Evolutionary conservation across 2,329 filamentous ascomycete genomes (phyloP), one percentile per base, ranked within the genome.

Genomic region (Alternaria sp.): DNA sequence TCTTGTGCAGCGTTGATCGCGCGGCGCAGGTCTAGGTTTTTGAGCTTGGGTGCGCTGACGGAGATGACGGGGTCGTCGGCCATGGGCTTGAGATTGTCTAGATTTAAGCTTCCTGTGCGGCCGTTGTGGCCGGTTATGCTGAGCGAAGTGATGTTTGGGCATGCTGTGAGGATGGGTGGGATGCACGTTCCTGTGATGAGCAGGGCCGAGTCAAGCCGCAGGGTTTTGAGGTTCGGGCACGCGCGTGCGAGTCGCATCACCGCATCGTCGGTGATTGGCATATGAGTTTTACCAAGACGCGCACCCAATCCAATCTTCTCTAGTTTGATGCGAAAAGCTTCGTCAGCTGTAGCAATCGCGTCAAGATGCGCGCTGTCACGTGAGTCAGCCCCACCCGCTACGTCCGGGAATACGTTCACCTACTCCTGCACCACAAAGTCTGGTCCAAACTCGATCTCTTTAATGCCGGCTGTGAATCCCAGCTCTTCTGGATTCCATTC

Each of bases 311-410:
- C 36, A 0, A 40, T 11, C 1, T 40, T 40, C 36, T 40, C 36
- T 2, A 40, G 6, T 6, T 40, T 40, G 0, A 5, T 10, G 6
- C n/a, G 9, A 40, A 40, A 40, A 40, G 36, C n/a, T 6, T 40
- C 36, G n/a, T 17, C 36, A 0, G n/a, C 36, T 3, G n/a, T 17
- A 40, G 36, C 36, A 1, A 40, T 40, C n/a, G 36, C 36, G 9
- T 40, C 36, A 11, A 40, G 36, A 40, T 40, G 36, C 36, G 36
- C 36, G 36, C 36, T 40, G n/a, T 40, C 36, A 40, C 36, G 36
- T 40, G 36, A 10, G 36, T 40, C 2, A 40, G 36, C 36, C 36
- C 36, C 36, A 17, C 36, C 36, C 9, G 36, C 9, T 1, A 17
- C 9, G 36, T 17, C 36, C 8, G 5, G 36, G n/a, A 17, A 40